phyloP scores from a whole-genome alignment of 2,329 filamentous ascomycete species.

The Ascochyta lentis region DNA sequence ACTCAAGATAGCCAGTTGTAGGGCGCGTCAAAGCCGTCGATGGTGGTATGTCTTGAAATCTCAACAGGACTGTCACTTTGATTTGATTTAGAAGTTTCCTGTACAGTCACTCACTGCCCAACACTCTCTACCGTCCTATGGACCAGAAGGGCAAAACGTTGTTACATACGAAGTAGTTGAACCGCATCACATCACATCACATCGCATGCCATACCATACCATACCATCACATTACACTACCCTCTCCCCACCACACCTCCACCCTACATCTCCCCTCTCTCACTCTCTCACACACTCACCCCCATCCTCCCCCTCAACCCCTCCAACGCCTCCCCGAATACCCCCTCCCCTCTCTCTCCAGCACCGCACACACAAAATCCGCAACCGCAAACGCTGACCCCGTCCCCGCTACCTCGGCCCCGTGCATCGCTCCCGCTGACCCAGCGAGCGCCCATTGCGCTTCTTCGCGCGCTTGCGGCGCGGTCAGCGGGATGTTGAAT shows the following conservation, averaged over 20 bases:
- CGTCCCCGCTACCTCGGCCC: neutral
- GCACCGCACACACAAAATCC: neutral
- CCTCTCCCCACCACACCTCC: no score
- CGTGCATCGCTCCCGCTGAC: slow-evolving; percentile 6
- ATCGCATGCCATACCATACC: neutral
- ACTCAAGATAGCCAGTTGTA: slow-evolving; percentile 27
- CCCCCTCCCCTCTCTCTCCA: slow-evolving; percentile 1
- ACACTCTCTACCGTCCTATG: slow-evolving; percentile 13
- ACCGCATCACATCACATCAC: neutral
- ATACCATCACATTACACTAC: no score
- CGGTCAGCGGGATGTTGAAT: neutral
- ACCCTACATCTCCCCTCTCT: no score
- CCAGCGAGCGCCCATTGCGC: slow-evolving; percentile 12
- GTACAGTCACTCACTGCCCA: neutral
- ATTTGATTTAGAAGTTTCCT: neutral
- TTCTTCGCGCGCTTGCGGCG: slow-evolving; percentile 3
- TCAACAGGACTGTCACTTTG: neutral
- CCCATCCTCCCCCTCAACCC: neutral
- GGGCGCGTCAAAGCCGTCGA: neutral
- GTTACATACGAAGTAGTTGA: neutral
- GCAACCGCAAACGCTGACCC: slow-evolving; percentile 12
- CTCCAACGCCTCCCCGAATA: slow-evolving; percentile 2
- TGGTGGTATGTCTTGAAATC: neutral
- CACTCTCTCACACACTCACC: neutral
- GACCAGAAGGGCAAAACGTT: slow-evolving; percentile 13